Percentiles rank a stretch among this genome's conserved stretches.
phyloP scores from a whole-genome alignment of 1,284 basidiomycete species.

The Papiliotrema terrestris region DNA sequence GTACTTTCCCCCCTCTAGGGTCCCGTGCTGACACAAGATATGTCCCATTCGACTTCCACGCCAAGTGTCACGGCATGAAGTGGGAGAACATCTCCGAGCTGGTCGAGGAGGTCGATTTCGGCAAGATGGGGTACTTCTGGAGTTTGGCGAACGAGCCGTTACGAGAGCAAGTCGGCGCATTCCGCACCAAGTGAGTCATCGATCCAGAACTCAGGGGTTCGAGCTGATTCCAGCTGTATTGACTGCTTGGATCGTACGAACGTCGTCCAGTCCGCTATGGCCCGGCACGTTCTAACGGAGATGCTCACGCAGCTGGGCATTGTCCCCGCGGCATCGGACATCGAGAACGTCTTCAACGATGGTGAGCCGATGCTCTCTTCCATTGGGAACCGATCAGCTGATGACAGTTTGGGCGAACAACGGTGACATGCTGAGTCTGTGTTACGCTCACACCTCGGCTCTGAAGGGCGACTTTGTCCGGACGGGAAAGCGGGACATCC shows the following conservation, averaged over 20 bases:
- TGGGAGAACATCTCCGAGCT: conserved; percentile 86
- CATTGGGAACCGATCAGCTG: conserved; percentile 6
- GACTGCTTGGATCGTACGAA: conserved; percentile 89
- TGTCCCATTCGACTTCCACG: conserved; percentile 77
- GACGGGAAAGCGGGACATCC: conserved; percentile 89
- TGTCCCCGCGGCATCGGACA: conserved; percentile 48
- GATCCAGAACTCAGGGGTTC: not conserved
- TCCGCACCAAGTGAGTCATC: conserved; percentile 54
- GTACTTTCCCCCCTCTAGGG: conserved; percentile 6
- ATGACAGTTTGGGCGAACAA: conserved; percentile 73
- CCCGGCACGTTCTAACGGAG: conserved; percentile 70
- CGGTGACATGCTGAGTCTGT: conserved; percentile 43
- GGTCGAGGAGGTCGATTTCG: conserved; percentile 69
- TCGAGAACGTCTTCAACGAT: conserved; percentile 81
- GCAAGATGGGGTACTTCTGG: conserved; percentile 84
- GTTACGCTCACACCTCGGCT: conserved; percentile 57
- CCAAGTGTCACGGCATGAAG: conserved; percentile 59
- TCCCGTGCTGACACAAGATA: conserved; percentile 23
- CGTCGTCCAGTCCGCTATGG: conserved; percentile 86
- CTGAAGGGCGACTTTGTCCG: conserved; percentile 96
- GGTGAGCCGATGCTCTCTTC: conserved; percentile 54
- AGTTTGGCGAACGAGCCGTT: conserved; percentile 66
- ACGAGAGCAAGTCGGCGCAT: conserved; percentile 77
- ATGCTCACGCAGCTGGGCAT: conserved; percentile 74
- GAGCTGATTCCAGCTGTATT: conserved; percentile 70